Base-by-base conservation (phyloP, 1,284 basidiomycete species). In the Microbotryomycetes sp. region DNA sequence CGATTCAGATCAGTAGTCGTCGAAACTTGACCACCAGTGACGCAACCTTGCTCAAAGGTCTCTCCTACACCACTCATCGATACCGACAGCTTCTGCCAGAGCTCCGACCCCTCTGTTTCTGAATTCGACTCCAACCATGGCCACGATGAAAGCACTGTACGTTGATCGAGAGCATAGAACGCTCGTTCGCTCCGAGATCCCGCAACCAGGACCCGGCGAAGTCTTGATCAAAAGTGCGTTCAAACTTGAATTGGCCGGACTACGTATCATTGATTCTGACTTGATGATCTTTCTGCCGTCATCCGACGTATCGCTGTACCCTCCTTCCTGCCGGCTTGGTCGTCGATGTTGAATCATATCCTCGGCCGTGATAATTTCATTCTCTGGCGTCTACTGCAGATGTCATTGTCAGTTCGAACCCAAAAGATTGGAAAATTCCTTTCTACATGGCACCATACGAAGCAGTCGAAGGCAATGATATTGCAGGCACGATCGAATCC, bases 391-490 rank as follows among this genome's bases (percentile, higher is more conserved):
- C n/a, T n/a, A 19, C 36, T 9, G 19, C 49, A 68, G 66, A 75
- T 50, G 73, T 75, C 30, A 72, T 68, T 1, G 74, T 76, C 4
- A 70, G 72, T 1, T 65, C 63, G 3, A 76, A 77, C 56, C 76
- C 76, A 0, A 76, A 75, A 49, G 75, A 76, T 57, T 76, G 71
- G 72, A 75, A 75, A 63, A 23, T 72, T 0, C 65, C 70, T 0
- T 9, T 54, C 25, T 54, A 56, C 42, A n/a, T 64, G 0, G 31
- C 23, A 0, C 49, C 42, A 3, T 63, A 65, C 22, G 49, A 49
- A 14, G 68, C 70, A 23, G 62, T 74, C 32, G 73, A 75, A 51
- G 74, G 74, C 22, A 75, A 73, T 59, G 73, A 75, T 52, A 59
- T 75, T 12, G 74, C 74, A 19, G 74, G 74, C 4, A 50, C 60